Evolutionary conservation across 495 filamentous ascomycete genomes (phyloP).

Genomic region (Xylaria palmicola): DNA sequence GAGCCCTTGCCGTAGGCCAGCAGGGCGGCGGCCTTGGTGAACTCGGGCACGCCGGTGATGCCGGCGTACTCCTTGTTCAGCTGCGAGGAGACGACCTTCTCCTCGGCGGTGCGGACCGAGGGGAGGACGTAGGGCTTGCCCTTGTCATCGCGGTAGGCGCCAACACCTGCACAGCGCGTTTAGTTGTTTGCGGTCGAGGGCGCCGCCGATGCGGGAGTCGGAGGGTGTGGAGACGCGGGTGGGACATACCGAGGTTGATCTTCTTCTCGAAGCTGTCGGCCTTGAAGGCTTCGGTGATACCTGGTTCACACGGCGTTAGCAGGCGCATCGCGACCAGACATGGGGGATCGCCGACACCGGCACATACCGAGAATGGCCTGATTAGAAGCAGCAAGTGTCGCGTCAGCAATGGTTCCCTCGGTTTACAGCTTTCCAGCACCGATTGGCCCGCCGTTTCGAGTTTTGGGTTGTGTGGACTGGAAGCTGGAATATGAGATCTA

Average conservation of each 20-base stretch:
- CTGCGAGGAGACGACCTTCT: constrained; percentile 71
- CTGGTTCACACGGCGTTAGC: no score
- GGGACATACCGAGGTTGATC: constrained; percentile 86
- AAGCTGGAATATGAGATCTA: background rate
- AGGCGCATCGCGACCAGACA: no score
- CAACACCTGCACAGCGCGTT: constrained; percentile 56
- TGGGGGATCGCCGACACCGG: no score
- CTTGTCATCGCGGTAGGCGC: constrained; percentile 87
- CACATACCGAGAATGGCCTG: constrained; percentile 76
- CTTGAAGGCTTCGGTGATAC: constrained; percentile 99
- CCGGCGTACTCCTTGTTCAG: constrained; percentile 97
- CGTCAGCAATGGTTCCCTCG: constrained; percentile 15
- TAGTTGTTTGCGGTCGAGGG: constrained; percentile 17
- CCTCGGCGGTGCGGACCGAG: constrained; percentile 85
- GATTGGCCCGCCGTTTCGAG: background rate
- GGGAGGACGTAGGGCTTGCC: constrained; percentile 97
- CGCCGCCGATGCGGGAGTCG: background rate
- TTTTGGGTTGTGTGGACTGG: background rate
- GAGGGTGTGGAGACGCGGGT: background rate
- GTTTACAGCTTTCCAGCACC: background rate
- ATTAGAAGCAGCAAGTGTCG: constrained; percentile 4
- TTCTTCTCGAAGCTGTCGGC: constrained; percentile 87
- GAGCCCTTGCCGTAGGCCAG: constrained; percentile 87
- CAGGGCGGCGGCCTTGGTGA: constrained; percentile 85
- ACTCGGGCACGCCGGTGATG: constrained; percentile 91